Percentiles rank a stretch among this genome's conserved stretches.
These are phyloP conservation scores for Geopyxis carbonaria DNA, from an alignment of 495 filamentous ascomycete species.

Conservation along the genomic window DNA sequence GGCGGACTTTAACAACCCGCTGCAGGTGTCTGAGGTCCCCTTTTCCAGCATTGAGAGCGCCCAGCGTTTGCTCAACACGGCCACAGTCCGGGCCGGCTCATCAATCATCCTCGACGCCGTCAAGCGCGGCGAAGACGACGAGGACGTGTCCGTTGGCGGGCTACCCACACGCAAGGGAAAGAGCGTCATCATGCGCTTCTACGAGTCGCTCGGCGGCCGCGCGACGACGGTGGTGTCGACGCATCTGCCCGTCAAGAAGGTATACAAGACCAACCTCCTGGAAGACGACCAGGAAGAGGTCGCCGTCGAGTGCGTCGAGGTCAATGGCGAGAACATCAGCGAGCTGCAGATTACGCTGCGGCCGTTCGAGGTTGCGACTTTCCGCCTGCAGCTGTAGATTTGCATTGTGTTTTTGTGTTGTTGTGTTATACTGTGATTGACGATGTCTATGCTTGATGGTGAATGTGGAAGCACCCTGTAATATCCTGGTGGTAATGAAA, in stretches of 20 bases:
- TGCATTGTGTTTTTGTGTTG: no score
- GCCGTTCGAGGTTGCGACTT: slow-evolving; percentile 85
- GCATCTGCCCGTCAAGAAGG: slow-evolving; percentile 50
- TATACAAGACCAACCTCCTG: slow-evolving; percentile 62
- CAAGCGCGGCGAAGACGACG: slow-evolving; percentile 76
- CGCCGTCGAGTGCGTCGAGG: slow-evolving; percentile 28
- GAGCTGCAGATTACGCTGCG: slow-evolving; percentile 48
- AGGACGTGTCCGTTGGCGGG: slow-evolving; percentile 61
- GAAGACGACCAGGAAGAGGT: slow-evolving; percentile 51
- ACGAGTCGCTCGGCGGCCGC: slow-evolving; percentile 80
- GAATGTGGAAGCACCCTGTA: no score
- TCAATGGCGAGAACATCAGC: slow-evolving; percentile 32
- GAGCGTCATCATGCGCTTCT: slow-evolving; percentile 69
- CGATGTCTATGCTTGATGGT: no score
- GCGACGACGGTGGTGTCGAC: slow-evolving; percentile 49
- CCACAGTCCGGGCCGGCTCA: slow-evolving; percentile 25
- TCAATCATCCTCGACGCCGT: slow-evolving; percentile 33
- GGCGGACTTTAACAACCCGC: slow-evolving; percentile 75
- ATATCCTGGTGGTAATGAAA: no score
- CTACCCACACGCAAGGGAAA: slow-evolving; percentile 49
- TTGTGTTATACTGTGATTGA: no score
- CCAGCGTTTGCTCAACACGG: slow-evolving; percentile 19
- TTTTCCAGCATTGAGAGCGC: background rate
- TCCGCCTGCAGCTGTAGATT: slow-evolving; percentile 50
- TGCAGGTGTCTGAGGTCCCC: slow-evolving; percentile 28